Base-by-base conservation (phyloP, 2,329 filamentous ascomycete genomes). In the Aspergillus pseudoglaucus region DNA sequence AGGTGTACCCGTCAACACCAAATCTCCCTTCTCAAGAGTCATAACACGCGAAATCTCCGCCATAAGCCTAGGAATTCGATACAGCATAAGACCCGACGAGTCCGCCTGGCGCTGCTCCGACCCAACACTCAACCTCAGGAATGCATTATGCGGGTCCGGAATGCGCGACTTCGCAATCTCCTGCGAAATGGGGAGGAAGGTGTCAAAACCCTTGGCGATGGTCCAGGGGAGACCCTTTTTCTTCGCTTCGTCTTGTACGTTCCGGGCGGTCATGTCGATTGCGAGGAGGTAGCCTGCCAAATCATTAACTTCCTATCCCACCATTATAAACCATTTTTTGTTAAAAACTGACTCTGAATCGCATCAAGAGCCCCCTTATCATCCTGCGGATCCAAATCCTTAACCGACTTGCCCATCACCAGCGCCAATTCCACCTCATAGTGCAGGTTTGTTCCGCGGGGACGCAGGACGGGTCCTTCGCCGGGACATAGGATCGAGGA, bases 191-290 rank as follows among this genome's bases (percentile, higher is more conserved):
- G 93, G 93, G 45, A 95, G 78, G 75, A 98, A 98, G 3, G 93
- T 97, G 69, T 98, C 93, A 67, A 97, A 98, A 42, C 93, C 93
- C 76, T 98, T 98, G 58, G 88, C 86, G 57, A 96, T 96, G 61
- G 84, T 83, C 93, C 93, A 98, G 6, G 93, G 93, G 14, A 97
- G 83, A 32, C 93, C 90, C 77, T 93, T 95, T 73, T 87, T 89
- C 81, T 97, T 98, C 56, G 91, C 91, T 74, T 96, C 90, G 60
- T 95, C 88, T 73, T 98, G 93, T 6, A 88, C 82, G 70, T 97
- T 97, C 56, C 93, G 87, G 1, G 87, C 93, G 8, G 93, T 98
- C 88, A 98, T 94, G 72, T 98, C 93, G 62, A 98, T 96, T 59
- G 87, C 84, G 42, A 97, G 78, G 56, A 91, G 81, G 70, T 97